Evolutionary conservation across 176 grass and related monocot genomes (phyloP).

Genomic region (Poa pratensis): DNA sequence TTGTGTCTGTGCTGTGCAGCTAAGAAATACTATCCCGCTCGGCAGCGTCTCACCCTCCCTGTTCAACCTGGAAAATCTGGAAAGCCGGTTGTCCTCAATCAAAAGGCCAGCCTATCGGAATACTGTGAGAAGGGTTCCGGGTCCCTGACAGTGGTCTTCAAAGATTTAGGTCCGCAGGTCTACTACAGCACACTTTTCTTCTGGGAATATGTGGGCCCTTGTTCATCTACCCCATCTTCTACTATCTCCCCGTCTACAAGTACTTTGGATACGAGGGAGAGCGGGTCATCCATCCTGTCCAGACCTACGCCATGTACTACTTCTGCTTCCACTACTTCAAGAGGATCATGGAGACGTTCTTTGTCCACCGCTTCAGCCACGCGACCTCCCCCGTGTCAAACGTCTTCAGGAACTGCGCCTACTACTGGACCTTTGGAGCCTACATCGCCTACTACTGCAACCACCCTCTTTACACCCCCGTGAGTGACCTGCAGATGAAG

Average conservation of each 20-base stretch:
- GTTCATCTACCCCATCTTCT: slow-evolving; percentile 88
- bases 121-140: slow-evolving; percentile 75
- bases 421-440: slow-evolving; percentile 93
- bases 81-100: slow-evolving; percentile 71
- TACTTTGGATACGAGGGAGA: slow-evolving; percentile 78
- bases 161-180: slow-evolving; percentile 89
- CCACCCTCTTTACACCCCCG: slow-evolving; percentile 88
- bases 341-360: slow-evolving; percentile 94
- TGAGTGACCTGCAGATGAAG: slow-evolving; percentile 82
- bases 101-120: slow-evolving; percentile 70
- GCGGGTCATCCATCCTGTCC: slow-evolving; percentile 70
- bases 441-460: slow-evolving; percentile 96
- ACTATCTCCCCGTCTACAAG: slow-evolving; percentile 84
- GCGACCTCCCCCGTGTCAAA: slow-evolving; percentile 88
- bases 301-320: slow-evolving; percentile 96
- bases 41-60: slow-evolving; percentile 83
- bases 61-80: slow-evolving; percentile 54
- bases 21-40: slow-evolving; percentile 86
- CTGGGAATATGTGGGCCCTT: slow-evolving; percentile 90
- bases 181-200: slow-evolving; percentile 92
- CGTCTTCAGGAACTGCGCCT: slow-evolving; percentile 94
- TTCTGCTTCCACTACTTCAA: slow-evolving; percentile 97
- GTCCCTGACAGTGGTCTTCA: slow-evolving; percentile 81
- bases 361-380: slow-evolving; percentile 94
- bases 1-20: slow-evolving; percentile 55